Evolutionary conservation across 495 filamentous ascomycete genomes (phyloP), one percentile per base, ranked within the genome.

Genomic region (Penicillium alfredii): DNA sequence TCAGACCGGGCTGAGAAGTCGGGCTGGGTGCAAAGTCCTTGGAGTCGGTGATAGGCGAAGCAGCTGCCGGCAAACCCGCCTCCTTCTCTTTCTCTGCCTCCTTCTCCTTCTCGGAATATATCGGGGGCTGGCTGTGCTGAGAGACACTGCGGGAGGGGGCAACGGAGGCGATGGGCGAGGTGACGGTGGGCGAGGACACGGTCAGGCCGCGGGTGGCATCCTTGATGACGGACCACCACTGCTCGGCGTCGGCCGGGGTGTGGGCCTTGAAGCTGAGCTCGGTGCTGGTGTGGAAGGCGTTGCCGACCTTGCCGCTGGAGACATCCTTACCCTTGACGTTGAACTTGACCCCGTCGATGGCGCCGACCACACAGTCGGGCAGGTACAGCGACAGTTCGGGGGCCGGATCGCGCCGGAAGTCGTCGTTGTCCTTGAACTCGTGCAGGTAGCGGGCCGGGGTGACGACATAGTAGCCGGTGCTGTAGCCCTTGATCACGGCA

Each of bases 391-490:
- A 88, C 6, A 88, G 68, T 56, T 97, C 88, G 0, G 90, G 93
- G 15, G 66, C 60, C 5, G 90, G 88, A 41, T 98, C 93, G 47
- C 74, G 73, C 34, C 73, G 74, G 53, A 85, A 66, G 55, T 94
- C 82, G 60, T 98, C 90, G 55, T 81, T 81, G 51, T 90, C 86
- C 59, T 94, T 94, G 72, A 93, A 97, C 54, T 97, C 92, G 62
- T 97, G 92, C 30, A 98, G 68, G 62, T 82, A 98, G 44, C 83
- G 81, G 13, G 80, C 73, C 0, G 82, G 81, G 3, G 88, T 95
- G 17, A 97, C 78, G 30, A 90, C 89, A 52, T 94, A 98, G 69
- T 89, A 94, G 40, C 71, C 74, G 1, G 85, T 76, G 39, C 73
- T 80, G 61, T 85, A 94, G 40, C 82, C 82, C 49, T 75, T 76